Conservation (phyloP, 2,329 filamentous ascomycete genomes). For the Cladosporium sp. region DNA sequence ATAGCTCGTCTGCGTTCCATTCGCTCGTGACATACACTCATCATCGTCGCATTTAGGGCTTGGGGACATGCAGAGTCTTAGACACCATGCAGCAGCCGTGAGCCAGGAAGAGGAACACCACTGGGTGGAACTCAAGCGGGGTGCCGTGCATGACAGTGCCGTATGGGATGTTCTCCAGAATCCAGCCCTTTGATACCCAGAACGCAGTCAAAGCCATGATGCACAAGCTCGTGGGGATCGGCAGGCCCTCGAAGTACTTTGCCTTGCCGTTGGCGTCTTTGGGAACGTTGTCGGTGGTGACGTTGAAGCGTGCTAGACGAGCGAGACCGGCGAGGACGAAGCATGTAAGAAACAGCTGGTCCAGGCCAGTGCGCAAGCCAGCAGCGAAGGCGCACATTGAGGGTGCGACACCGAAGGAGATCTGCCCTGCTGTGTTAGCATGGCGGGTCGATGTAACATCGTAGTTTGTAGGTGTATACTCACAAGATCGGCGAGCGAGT, state of each 20-base stretch:
- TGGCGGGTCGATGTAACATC: background rate
- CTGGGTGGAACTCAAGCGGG: constrained; percentile 76
- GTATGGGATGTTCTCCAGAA: constrained; percentile 71
- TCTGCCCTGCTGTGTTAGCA: constrained; percentile 47
- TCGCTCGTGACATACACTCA: background rate
- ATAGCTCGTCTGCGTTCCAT: constrained; percentile 8
- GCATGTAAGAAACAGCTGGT: constrained; percentile 77
- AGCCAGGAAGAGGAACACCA: constrained; percentile 74
- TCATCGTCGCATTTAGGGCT: constrained; percentile 40
- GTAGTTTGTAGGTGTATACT: background rate
- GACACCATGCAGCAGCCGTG: constrained; percentile 94
- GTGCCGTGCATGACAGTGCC: constrained; percentile 67
- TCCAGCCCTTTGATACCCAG: constrained; percentile 79
- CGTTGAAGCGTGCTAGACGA: constrained; percentile 93
- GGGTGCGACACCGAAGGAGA: constrained; percentile 94
- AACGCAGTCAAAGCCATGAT: constrained; percentile 83
- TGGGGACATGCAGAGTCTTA: constrained; percentile 91
- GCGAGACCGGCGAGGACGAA: constrained; percentile 95
- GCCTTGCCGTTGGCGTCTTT: constrained; percentile 92
- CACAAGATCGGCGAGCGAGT: constrained; percentile 91
- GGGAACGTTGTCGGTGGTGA: constrained; percentile 82
- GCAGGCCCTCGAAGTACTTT: constrained; percentile 94
- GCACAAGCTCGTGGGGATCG: constrained; percentile 83
- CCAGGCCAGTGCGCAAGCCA: constrained; percentile 76
- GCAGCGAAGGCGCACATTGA: constrained; percentile 84